phyloP scores from a whole-genome alignment of 2,329 filamentous ascomycete species.

The Phialophora chinensis region DNA sequence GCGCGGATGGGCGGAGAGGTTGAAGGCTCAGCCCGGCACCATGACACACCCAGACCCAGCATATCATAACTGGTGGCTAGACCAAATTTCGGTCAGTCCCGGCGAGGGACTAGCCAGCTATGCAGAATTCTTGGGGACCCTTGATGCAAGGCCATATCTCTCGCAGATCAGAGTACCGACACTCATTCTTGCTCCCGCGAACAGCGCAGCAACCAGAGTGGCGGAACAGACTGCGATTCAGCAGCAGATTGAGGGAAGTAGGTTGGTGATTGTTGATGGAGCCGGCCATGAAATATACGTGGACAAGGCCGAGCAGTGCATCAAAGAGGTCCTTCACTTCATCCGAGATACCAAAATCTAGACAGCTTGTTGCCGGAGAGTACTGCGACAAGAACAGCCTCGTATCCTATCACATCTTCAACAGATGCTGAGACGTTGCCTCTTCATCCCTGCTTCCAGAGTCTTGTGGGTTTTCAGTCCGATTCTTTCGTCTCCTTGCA shows the following conservation, averaged over 20 bases:
- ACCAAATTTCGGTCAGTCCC: constrained; percentile 22
- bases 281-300: constrained; percentile 29
- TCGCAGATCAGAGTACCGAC: constrained; percentile 18
- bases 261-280: constrained; percentile 16
- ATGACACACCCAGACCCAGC: constrained; percentile 20
- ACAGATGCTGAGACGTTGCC: constrained; percentile 3
- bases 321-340: constrained; percentile 6
- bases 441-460: constrained; percentile 4
- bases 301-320: constrained; percentile 20
- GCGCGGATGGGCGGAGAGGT: constrained; percentile 15
- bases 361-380: not conserved
- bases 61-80: constrained; percentile 27
- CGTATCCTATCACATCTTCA: not conserved
- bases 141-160: constrained; percentile 25
- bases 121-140: constrained; percentile 24
- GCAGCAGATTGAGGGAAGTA: constrained; percentile 7
- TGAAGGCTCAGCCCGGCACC: constrained; percentile 24
- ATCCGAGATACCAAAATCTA: not conserved
- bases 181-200: constrained; percentile 28
- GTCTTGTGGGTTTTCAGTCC: not conserved
- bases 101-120: constrained; percentile 29
- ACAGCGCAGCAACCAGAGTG: constrained; percentile 26
- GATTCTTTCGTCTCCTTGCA: constrained; percentile 7
- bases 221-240: constrained; percentile 25
- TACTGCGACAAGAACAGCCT: not conserved